A percentile compares a stretch with the other conserved stretches of the same genome.
phyloP scores from a whole-genome alignment of 345 rosid genomes.

The Arabis hirsuta region DNA sequence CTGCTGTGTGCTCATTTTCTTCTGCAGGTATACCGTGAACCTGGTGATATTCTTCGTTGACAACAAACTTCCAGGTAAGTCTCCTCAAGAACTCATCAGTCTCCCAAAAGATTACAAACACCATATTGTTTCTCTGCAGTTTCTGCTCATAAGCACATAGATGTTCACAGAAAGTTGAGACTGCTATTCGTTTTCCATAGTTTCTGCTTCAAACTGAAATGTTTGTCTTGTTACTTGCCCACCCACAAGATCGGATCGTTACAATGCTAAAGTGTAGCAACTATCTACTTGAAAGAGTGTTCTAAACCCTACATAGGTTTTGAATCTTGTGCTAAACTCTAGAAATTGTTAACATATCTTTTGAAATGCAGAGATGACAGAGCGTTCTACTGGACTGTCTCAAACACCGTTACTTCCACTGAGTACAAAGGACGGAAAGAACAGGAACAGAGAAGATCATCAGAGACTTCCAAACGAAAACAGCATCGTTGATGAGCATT shows the following conservation, averaged over 20 bases:
- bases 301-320: not conserved
- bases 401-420: constrained; percentile 55
- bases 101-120: not conserved
- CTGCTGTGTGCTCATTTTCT: not conserved
- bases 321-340: constrained; percentile 5
- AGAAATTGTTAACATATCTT: constrained; percentile 12
- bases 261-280: not conserved
- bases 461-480: constrained; percentile 62
- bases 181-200: not conserved
- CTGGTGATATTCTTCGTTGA: constrained; percentile 65
- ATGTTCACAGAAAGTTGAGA: not conserved
- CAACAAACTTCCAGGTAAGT: constrained; percentile 75
- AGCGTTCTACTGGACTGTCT: constrained; percentile 56
- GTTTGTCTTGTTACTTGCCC: not conserved
- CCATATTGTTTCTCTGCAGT: not conserved
- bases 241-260: not conserved
- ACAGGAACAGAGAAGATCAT: constrained; percentile 66
- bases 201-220: not conserved
- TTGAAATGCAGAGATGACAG: constrained; percentile 63
- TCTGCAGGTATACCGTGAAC: constrained; percentile 82
- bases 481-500: constrained; percentile 32
- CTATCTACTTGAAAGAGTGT: not conserved
- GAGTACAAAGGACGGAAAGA: constrained; percentile 57
- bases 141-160: not conserved
- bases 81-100: constrained; percentile 8